Evolutionary conservation across 1,284 basidiomycete species (phyloP), one percentile per base, ranked within the genome.

Genomic region (Taiwanofungus camphoratus): DNA sequence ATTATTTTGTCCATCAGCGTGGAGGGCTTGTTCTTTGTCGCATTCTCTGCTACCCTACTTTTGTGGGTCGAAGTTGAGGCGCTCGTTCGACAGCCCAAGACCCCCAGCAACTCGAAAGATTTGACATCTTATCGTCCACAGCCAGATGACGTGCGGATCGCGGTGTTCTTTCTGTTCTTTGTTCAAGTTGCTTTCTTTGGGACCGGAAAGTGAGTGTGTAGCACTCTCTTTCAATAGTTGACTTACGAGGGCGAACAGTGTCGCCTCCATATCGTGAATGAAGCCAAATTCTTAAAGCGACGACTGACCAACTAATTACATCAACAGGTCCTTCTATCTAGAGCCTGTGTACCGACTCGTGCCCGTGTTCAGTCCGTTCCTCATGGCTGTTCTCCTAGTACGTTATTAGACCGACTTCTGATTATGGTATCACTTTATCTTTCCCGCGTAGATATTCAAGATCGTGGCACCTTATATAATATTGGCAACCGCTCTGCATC

Each of bases 151-250:
- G 62, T 91, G 9, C 65, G 89, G 23, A 79, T 89, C 40, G 87
- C 85, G 0, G 50, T 92, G 18, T 87, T 90, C 60, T 93, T 92
- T 66, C 64, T 94, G 47, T 87, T 91, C 61, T 89, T 92, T 55
- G 81, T 92, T 3, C 90, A 94, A 55, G 76, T 90, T 37, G 90
- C 83, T 3, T 93, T 93, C 66, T 92, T 92, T 57, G 91, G 90
- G 9, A 90, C 82, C 23, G 88, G 88, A 65, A 90, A 90, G 87
- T 87, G 64, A 60, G 86, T 74, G 3, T 18, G 13, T 39, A 1
- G 15, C 24, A 18, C 24, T 41, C 11, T 19, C 1, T 7, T 3
- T 6, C 23, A 34, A 5, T 21, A 11, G 2, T 26, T 22, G 11
- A 13, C 18, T 15, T 13, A 13, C 26, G 24, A 16, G 15, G 8